Evolutionary conservation across 768 basidiomycete genomes (phyloP), one percentile per base, ranked within the genome.

Genomic region (Neoboletus subvelutipes): DNA sequence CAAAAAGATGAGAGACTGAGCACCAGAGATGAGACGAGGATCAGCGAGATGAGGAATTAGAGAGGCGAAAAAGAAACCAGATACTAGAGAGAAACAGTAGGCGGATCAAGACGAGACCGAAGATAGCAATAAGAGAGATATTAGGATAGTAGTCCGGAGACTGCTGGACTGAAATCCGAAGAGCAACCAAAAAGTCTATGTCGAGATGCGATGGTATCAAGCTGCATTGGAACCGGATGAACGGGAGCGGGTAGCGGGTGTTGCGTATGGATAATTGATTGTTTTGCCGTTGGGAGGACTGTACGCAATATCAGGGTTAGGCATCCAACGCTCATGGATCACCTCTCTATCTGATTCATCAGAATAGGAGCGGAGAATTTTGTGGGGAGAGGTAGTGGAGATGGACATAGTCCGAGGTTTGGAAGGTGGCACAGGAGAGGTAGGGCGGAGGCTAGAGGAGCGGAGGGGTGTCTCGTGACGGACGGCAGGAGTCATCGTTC

Each of bases 241-340:
- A 59, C 67, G 70, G 54, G 72, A 68, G 56, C 64, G 67, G 34
- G 61, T 9, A 15, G 61, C 61, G 1, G 62, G 61, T 18, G 67
- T 61, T 49, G 62, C 65, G 55, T 64, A 73, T 4, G 63, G 67
- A 45, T 70, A 67, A 39, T 67, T 64, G 36, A 67, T 54, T 3
- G 67, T 36, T 45, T 70, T 72, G 31, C 76, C 70, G 4, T 64
- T 69, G 20, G 74, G 76, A 9, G 76, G 76, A 41, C 76, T 71
- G 52, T 71, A 70, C 37, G 71, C 71, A 52, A 72, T 34, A 24
- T 72, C 68, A 40, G 70, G 64, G 31, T 80, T 78, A 15, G 87
- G 87, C 45, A 87, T 74, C 87, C 87, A 88, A 58, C 84, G 80
- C 66, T 87, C 80, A 57, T 81, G 84, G 43, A 84, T 81, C 68